Conservation (phyloP, 2,329 filamentous ascomycete genomes). For the Akanthomyces dipterigenus region DNA sequence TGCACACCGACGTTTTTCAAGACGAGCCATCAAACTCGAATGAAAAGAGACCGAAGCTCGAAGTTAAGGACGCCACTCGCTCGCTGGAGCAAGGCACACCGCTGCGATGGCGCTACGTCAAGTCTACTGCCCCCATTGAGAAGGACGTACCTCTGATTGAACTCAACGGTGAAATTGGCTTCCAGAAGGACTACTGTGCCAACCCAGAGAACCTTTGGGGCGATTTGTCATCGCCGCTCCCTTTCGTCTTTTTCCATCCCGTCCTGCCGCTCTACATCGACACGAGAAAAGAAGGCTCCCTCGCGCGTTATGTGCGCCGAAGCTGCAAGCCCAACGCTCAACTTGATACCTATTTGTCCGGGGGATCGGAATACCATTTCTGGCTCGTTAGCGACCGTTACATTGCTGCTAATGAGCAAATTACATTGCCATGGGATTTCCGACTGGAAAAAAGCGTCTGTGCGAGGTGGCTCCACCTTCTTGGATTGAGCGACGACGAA, state of each 20-base stretch:
- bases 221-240: constrained; percentile 56
- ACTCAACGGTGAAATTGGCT: constrained; percentile 70
- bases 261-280: constrained; percentile 88
- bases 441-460: constrained; percentile 49
- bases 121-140: constrained; percentile 42
- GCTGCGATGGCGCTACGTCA: constrained; percentile 65
- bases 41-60: constrained; percentile 34
- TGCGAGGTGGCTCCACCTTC: constrained; percentile 48
- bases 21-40: constrained; percentile 38
- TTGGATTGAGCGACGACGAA: constrained; percentile 58
- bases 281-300: constrained; percentile 77
- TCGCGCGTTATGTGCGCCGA: constrained; percentile 80
- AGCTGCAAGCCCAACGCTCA: constrained; percentile 89
- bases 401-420: constrained; percentile 59
- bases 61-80: constrained; percentile 42
- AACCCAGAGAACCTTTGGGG: constrained; percentile 61
- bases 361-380: constrained; percentile 76
- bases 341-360: constrained; percentile 78
- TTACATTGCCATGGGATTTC: constrained; percentile 63
- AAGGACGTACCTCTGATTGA: constrained; percentile 57
- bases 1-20: constrained; percentile 63
- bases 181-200: constrained; percentile 65
- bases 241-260: constrained; percentile 83
- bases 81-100: constrained; percentile 26
- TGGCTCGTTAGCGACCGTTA: constrained; percentile 81